Evolutionary conservation across 139 green algal genomes (phyloP), one percentile per base, ranked within the genome.

Genomic region (Coelastrella sp.): DNA sequence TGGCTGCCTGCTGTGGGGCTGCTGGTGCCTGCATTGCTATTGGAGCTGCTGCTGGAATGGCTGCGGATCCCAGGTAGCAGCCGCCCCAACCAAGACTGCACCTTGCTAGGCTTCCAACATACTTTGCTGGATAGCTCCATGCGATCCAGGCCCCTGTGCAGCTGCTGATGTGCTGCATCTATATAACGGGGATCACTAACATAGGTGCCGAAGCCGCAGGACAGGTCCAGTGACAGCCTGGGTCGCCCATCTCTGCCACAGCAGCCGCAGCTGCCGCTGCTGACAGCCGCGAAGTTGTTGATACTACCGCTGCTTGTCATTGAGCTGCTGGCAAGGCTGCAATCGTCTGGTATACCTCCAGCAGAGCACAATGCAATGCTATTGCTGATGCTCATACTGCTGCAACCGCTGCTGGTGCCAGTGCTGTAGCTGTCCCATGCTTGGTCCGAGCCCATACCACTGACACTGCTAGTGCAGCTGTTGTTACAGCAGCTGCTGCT

Each of bases 351-450:
- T 8, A 17, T 20, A 75, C 58, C 83, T 59, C 83, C 68, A 64
- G 32, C 57, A 14, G 83, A 88, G 68, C 83, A 88, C 68, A 88
- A 73, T 54, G 32, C 64, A 5, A n/a, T 57, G 83, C 83, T 88
- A 7, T 58, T 58, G 68, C 54, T 23, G 3, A 88, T 88, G 83
- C 83, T 88, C 83, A 88, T 80, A 54, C 58, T 60, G 77, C 83
- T 88, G 7, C 3, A 20, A 54, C 54, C n/a, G 57, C 66, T 88
- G 83, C 83, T 76, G 17, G 66, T 68, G 56, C 65, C 54, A 20
- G 14, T 80, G 83, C 83, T 88, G 83, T 88, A 88, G 83, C 68
- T 88, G 68, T 88, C 83, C 83, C 83, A 88, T 1, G 19, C 65
- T 20, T 66, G 54, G 54, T 88, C 83, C 6, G 71, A 20, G 2